Percentiles rank a stretch among this genome's conserved stretches.
phyloP scores from a whole-genome alignment of 495 filamentous ascomycete genomes.

The Podospora appendiculata region DNA sequence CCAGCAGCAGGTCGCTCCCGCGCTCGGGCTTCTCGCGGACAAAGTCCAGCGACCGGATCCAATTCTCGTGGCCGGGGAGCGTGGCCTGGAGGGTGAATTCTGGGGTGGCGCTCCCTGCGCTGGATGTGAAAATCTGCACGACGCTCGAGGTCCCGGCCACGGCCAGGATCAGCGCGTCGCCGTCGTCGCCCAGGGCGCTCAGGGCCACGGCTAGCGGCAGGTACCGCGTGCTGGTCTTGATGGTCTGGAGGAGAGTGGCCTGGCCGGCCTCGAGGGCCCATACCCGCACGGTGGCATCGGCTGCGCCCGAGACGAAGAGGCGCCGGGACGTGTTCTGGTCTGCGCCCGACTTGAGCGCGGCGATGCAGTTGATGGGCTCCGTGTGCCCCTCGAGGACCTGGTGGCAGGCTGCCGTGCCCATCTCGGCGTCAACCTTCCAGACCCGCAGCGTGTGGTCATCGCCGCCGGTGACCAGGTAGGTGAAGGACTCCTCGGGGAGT shows the following conservation, averaged over 20 bases:
- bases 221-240: constrained; percentile 65
- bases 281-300: constrained; percentile 75
- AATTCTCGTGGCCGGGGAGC: constrained; percentile 87
- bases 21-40: constrained; percentile 47
- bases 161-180: constrained; percentile 57
- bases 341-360: constrained; percentile 34
- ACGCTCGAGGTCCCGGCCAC: constrained; percentile 72
- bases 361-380: constrained; percentile 73
- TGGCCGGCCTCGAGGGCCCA: constrained; percentile 50
- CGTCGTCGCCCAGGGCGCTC: constrained; percentile 40
- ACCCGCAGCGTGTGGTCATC: constrained; percentile 72
- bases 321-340: constrained; percentile 14
- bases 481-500: constrained; percentile 33
- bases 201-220: constrained; percentile 74
- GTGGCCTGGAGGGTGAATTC: constrained; percentile 69
- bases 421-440: constrained; percentile 46
- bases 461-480: constrained; percentile 68
- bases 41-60: constrained; percentile 82
- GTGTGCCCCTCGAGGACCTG: constrained; percentile 52
- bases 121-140: constrained; percentile 66
- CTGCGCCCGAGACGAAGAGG: constrained; percentile 61
- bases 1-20: constrained; percentile 66
- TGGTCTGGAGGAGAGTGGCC: constrained; percentile 56
- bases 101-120: constrained; percentile 1
- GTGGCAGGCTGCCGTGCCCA: constrained; percentile 26